These are phyloP conservation scores for Xerocomellus intermedius DNA, from an alignment of 768 basidiomycete genomes.

Conservation along the genomic window DNA sequence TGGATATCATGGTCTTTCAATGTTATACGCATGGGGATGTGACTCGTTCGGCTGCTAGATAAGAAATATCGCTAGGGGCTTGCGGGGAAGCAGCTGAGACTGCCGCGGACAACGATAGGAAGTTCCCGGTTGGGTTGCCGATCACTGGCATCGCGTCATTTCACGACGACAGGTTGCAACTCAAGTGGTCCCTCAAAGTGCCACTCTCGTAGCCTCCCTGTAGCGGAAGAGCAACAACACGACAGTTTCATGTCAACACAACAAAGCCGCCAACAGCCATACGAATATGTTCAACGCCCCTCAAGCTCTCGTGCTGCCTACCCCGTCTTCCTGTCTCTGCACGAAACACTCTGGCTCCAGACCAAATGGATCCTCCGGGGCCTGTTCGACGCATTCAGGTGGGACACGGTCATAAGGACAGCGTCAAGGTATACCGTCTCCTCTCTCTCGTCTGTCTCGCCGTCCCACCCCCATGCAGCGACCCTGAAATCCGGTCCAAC, in stretches of 20 bases:
- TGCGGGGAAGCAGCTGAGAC: constrained; percentile 2
- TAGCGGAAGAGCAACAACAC: not conserved
- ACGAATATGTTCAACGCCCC: constrained; percentile 9
- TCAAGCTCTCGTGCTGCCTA: constrained; percentile 53
- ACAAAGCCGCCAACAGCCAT: constrained; percentile 6
- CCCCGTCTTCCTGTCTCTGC: constrained; percentile 66
- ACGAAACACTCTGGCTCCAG: constrained; percentile 60
- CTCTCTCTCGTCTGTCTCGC: constrained; percentile 5
- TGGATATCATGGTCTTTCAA: not conserved
- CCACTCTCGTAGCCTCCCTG: not conserved
- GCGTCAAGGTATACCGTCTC: constrained; percentile 51
- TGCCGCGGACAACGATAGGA: not conserved
- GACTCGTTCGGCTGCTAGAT: not conserved
- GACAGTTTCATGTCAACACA: constrained; percentile 26
- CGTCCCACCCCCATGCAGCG: constrained; percentile 42
- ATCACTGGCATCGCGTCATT: constrained; percentile 4
- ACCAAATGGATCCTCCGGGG: constrained; percentile 57
- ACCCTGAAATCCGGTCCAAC: constrained; percentile 72
- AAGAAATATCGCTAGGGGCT: constrained; percentile 6
- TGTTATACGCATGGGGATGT: not conserved
- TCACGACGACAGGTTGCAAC: not conserved
- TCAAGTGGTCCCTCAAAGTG: not conserved
- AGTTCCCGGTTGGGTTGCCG: constrained; percentile 17
- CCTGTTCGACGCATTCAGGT: constrained; percentile 68
- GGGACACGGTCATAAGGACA: constrained; percentile 60